These are phyloP conservation scores for Pseudogymnoascus sp. DNA, from an alignment of 2,329 filamentous ascomycete species.

Conservation along the genomic window DNA sequence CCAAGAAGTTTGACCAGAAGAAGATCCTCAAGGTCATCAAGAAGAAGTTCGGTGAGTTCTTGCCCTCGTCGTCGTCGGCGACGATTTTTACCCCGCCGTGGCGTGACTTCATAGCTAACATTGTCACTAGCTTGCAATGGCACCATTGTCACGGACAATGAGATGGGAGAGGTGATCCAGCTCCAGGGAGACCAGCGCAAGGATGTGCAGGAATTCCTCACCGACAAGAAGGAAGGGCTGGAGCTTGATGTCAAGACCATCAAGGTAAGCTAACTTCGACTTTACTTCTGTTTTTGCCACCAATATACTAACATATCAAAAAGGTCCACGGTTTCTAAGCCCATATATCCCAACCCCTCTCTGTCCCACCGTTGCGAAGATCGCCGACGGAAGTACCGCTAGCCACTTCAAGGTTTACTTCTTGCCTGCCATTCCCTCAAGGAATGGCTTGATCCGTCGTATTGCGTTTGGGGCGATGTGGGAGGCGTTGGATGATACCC, in stretches of 20 bases:
- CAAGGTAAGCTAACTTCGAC: constrained; percentile 53
- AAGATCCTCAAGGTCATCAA: constrained; percentile 99
- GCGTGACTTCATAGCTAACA: constrained; percentile 18
- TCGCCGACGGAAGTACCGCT: constrained; percentile 26
- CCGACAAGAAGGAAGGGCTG: constrained; percentile 89
- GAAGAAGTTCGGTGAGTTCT: constrained; percentile 83
- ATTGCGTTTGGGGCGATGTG: constrained; percentile 23
- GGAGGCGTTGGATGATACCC: constrained; percentile 28
- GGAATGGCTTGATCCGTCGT: constrained; percentile 23
- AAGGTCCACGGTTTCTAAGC: constrained; percentile 57
- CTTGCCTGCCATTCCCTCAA: constrained; percentile 25
- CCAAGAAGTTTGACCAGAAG: constrained; percentile 98
- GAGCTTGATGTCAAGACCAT: constrained; percentile 94
- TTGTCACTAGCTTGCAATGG: constrained; percentile 82
- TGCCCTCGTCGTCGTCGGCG: too few relatives aligned
- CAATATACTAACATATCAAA: constrained; percentile 9
- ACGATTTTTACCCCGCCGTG: not conserved
- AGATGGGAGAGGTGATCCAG: constrained; percentile 99
- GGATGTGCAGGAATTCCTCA: constrained; percentile 95
- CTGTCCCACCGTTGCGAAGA: constrained; percentile 20
- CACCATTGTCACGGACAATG: constrained; percentile 90
- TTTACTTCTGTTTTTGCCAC: not conserved
- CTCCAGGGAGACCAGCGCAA: constrained; percentile 99
- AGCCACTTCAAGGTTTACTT: constrained; percentile 21
- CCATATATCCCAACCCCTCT: constrained; percentile 29